Evolutionary conservation across 352 stramenopile species (phyloP).

Genomic region (Phytophthora quininea): DNA sequence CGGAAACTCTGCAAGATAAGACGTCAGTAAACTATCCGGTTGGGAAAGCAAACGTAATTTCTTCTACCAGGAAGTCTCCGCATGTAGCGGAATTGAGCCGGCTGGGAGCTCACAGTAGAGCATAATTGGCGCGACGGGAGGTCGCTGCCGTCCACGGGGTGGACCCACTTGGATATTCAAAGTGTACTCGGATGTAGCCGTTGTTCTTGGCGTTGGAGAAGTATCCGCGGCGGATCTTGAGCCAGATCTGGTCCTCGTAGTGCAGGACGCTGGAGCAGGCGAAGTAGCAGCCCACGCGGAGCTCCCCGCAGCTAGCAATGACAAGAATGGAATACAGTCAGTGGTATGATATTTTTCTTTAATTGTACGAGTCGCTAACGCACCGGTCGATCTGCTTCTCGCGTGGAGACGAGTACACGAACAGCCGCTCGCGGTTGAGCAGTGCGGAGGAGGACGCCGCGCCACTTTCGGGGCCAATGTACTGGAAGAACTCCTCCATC

Average conservation of each 20-base stretch:
- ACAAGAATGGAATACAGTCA: not conserved
- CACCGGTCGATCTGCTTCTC: conserved; percentile 63
- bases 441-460: conserved; percentile 22
- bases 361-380: conserved; percentile 1
- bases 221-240: conserved; percentile 77
- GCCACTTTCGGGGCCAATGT: conserved; percentile 45
- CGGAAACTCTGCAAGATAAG: conserved; percentile 50
- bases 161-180: conserved; percentile 41
- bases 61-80: conserved; percentile 54
- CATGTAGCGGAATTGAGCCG: conserved; percentile 56
- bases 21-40: not conserved
- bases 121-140: conserved; percentile 38
- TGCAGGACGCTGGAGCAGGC: conserved; percentile 58
- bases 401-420: conserved; percentile 66
- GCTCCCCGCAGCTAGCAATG: conserved; percentile 46
- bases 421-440: conserved; percentile 54
- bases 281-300: conserved; percentile 71
- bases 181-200: conserved; percentile 72
- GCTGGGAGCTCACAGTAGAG: conserved; percentile 20
- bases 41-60: too few species aligned
- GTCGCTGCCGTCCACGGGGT: conserved; percentile 21
- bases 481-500: conserved; percentile 84
- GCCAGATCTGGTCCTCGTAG: conserved; percentile 70
- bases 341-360: not conserved
- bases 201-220: conserved; percentile 78